These are phyloP conservation scores for Pelargonium myrrhifolium DNA, from an alignment of 441 rosid genomes.

Conservation along the genomic window DNA sequence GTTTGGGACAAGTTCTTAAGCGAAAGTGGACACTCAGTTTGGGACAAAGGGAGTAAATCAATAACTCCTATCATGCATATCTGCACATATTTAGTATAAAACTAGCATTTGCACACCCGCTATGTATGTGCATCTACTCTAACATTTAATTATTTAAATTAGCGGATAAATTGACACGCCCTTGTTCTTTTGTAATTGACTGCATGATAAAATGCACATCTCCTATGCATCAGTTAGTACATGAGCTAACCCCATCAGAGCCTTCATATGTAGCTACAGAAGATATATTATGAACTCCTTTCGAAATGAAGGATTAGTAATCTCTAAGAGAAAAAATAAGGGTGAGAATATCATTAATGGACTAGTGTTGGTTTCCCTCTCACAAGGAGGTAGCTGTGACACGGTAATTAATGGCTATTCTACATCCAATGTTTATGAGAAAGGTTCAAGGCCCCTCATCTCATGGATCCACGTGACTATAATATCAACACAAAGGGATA, in stretches of 20 bases:
- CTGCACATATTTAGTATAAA: too few relatives aligned
- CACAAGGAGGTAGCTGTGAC: not conserved
- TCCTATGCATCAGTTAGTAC: not conserved
- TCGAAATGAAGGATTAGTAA: not conserved
- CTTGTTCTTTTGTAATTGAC: too few relatives aligned
- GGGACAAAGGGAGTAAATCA: too few relatives aligned
- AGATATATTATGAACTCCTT: not conserved
- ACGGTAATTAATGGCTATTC: not conserved
- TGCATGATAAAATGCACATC: not conserved
- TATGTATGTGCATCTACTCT: too few relatives aligned
- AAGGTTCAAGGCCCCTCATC: not conserved
- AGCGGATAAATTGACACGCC: too few relatives aligned
- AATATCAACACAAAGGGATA: too few relatives aligned
- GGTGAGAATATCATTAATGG: not conserved
- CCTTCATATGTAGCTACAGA: not conserved
- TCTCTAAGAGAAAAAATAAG: not conserved
- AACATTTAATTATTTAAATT: too few relatives aligned
- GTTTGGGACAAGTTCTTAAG: too few relatives aligned
- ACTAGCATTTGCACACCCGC: too few relatives aligned
- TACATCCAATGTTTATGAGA: not conserved
- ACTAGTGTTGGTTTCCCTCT: not conserved
- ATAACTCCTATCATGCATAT: too few relatives aligned
- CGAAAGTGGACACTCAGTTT: too few relatives aligned
- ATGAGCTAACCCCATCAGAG: not conserved
- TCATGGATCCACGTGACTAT: not conserved